Evolutionary conservation across 371 early-diverging fungal species (phyloP).

Genomic region (Mortierella sp.): DNA sequence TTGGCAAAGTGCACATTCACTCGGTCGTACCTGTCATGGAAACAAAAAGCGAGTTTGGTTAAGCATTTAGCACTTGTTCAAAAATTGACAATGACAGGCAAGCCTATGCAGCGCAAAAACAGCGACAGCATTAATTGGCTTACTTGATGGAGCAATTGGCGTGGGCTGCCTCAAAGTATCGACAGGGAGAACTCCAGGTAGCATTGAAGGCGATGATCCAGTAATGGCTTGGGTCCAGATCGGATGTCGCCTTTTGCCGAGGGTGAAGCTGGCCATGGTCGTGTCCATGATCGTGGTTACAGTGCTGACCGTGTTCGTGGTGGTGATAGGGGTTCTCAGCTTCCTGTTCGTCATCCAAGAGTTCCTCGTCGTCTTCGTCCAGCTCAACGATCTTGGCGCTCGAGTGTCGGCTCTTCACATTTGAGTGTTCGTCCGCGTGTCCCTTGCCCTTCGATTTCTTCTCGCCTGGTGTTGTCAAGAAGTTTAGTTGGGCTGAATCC

Average conservation of each 20-base stretch:
- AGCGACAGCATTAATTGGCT: too few species aligned
- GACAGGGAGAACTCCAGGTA: conserved; percentile 54
- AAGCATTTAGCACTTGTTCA: background rate
- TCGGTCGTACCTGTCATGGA: conserved; percentile 31
- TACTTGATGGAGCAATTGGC: conserved; percentile 54
- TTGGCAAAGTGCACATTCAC: conserved; percentile 48
- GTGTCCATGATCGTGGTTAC: conserved; percentile 1
- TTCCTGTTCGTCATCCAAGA: conserved; percentile 13
- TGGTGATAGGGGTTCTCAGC: background rate
- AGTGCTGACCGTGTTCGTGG: conserved; percentile 8
- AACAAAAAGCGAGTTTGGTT: background rate
- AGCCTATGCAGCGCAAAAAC: background rate
- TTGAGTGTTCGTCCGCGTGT: conserved; percentile 10
- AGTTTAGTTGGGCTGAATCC: conserved; percentile 35
- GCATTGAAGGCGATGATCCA: conserved; percentile 53
- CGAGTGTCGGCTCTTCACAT: conserved; percentile 15
- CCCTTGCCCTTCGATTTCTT: conserved; percentile 26
- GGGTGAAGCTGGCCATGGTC: background rate
- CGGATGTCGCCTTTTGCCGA: background rate
- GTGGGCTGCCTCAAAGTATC: conserved; percentile 48
- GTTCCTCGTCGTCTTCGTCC: conserved; percentile 35
- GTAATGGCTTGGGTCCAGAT: conserved; percentile 43
- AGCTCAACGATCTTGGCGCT: conserved; percentile 44
- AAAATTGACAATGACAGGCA: background rate
- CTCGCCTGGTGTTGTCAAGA: conserved; percentile 27